Evolutionary conservation across 2,329 filamentous ascomycete species (phyloP).

Genomic region (Cladosporium sp.): DNA sequence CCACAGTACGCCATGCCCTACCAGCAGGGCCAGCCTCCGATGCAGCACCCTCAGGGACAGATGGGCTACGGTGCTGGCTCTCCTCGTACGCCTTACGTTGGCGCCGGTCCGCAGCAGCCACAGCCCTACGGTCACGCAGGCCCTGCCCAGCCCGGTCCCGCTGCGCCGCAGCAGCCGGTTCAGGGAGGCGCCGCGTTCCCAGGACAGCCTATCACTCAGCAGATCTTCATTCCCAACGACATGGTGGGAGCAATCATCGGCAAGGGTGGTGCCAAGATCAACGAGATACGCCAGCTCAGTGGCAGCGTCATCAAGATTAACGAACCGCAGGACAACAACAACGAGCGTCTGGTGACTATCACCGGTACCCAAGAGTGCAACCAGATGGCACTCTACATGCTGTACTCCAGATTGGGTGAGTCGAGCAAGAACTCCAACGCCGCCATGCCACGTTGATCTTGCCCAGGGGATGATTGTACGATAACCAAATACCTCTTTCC

Average conservation of each 20-base stretch:
- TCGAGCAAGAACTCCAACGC: slow-evolving; percentile 46
- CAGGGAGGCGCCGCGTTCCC: slow-evolving; percentile 61
- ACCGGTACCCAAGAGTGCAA: slow-evolving; percentile 98
- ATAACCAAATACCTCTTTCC: slow-evolving; percentile 14
- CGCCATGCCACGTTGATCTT: slow-evolving; percentile 36
- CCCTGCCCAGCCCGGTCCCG: slow-evolving; percentile 60
- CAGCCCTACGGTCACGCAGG: slow-evolving; percentile 64
- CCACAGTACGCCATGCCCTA: slow-evolving; percentile 62
- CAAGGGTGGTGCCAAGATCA: slow-evolving; percentile 98
- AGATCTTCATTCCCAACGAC: slow-evolving; percentile 98
- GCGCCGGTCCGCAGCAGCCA: slow-evolving; percentile 76
- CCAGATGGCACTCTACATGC: slow-evolving; percentile 99
- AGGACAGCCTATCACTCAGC: slow-evolving; percentile 87
- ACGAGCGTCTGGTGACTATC: slow-evolving; percentile 94
- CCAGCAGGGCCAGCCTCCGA: slow-evolving; percentile 62
- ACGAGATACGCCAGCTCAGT: slow-evolving; percentile 94
- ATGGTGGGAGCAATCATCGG: slow-evolving; percentile 99
- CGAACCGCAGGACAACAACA: slow-evolving; percentile 98
- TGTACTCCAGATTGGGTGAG: slow-evolving; percentile 93
- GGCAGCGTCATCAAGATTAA: slow-evolving; percentile 99
- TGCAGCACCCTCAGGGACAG: slow-evolving; percentile 57
- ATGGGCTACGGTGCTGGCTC: slow-evolving; percentile 72
- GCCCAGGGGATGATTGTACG: slow-evolving; percentile 17
- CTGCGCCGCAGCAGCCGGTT: slow-evolving; percentile 73
- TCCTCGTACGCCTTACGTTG: slow-evolving; percentile 75